Conservation (phyloP, 768 basidiomycete species). For the Strobilomyces confusus region DNA sequence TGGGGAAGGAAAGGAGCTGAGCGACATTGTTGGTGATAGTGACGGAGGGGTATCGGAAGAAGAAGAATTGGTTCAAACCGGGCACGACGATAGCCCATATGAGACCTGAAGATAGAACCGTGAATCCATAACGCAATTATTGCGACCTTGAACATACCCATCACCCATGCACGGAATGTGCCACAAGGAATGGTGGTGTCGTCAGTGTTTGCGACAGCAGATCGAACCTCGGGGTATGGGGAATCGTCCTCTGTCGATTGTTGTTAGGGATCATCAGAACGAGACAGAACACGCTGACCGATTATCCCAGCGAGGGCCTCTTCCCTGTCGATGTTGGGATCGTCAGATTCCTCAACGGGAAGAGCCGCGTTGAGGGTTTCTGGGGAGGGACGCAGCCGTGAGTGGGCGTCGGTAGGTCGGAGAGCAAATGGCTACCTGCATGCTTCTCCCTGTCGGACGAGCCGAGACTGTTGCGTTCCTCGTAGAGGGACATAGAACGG, state of each 20-base stretch:
- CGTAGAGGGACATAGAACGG: slow-evolving; percentile 19
- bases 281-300: slow-evolving; percentile 12
- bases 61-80: slow-evolving; percentile 77
- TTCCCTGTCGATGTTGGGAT: slow-evolving; percentile 35
- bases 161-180: slow-evolving; percentile 57
- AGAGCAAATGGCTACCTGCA: slow-evolving; percentile 3
- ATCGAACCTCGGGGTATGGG: slow-evolving; percentile 80
- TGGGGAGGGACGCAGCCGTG: neutral
- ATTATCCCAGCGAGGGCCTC: slow-evolving; percentile 25
- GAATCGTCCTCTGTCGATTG: slow-evolving; percentile 58
- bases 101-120: slow-evolving; percentile 23
- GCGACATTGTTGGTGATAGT: slow-evolving; percentile 53
- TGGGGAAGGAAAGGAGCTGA: slow-evolving; percentile 67
- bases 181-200: slow-evolving; percentile 61
- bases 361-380: slow-evolving; percentile 4
- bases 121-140: no score
- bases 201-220: slow-evolving; percentile 72
- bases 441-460: slow-evolving; percentile 26
- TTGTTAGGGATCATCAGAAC: slow-evolving; percentile 15
- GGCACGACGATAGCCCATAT: slow-evolving; percentile 60
- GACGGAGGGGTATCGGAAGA: slow-evolving; percentile 58
- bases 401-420: neutral
- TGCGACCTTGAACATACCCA: slow-evolving; percentile 35
- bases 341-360: slow-evolving; percentile 29
- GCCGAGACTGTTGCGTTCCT: slow-evolving; percentile 14